Evolutionary conservation across 768 basidiomycete species (phyloP).

Genomic region (Lentinula detonsa): DNA sequence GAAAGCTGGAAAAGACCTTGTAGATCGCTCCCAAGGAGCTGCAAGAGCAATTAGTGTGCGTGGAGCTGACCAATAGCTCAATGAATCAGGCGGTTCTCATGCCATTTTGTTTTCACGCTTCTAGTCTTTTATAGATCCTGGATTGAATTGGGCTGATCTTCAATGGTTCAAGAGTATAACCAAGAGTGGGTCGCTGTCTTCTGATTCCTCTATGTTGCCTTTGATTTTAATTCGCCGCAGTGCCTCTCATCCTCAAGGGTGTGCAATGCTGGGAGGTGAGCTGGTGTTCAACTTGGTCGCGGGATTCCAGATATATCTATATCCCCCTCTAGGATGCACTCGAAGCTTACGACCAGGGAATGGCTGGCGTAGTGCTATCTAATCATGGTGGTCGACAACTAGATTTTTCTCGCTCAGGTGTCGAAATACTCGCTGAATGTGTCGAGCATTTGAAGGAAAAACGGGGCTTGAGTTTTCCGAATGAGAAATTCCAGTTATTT

Average conservation of each 20-base stretch:
- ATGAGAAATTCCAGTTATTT: slow-evolving; percentile 76
- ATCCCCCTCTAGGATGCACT: slow-evolving; percentile 57
- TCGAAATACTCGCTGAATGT: slow-evolving; percentile 88
- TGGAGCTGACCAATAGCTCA: background rate
- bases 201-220: background rate
- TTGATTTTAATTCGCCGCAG: slow-evolving; percentile 25
- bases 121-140: slow-evolving; percentile 93
- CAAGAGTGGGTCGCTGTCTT: slow-evolving; percentile 19
- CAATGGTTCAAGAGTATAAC: slow-evolving; percentile 68
- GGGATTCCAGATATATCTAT: too few relatives aligned
- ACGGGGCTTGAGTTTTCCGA: slow-evolving; percentile 69
- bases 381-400: slow-evolving; percentile 82
- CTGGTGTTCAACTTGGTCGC: background rate
- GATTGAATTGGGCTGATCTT: slow-evolving; percentile 81
- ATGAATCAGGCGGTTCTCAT: background rate
- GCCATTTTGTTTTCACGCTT: background rate
- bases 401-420: slow-evolving; percentile 79
- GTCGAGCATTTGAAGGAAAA: slow-evolving; percentile 62
- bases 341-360: slow-evolving; percentile 70
- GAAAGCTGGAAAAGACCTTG: slow-evolving; percentile 43
- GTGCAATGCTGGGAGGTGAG: slow-evolving; percentile 78
- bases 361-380: slow-evolving; percentile 77
- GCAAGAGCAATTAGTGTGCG: slow-evolving; percentile 81
- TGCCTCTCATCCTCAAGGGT: slow-evolving; percentile 90
- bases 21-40: slow-evolving; percentile 86